A percentile compares a stretch with the other conserved stretches of the same genome.
phyloP scores from a whole-genome alignment of 768 basidiomycete species.

The Botryobasidium botryosum region DNA sequence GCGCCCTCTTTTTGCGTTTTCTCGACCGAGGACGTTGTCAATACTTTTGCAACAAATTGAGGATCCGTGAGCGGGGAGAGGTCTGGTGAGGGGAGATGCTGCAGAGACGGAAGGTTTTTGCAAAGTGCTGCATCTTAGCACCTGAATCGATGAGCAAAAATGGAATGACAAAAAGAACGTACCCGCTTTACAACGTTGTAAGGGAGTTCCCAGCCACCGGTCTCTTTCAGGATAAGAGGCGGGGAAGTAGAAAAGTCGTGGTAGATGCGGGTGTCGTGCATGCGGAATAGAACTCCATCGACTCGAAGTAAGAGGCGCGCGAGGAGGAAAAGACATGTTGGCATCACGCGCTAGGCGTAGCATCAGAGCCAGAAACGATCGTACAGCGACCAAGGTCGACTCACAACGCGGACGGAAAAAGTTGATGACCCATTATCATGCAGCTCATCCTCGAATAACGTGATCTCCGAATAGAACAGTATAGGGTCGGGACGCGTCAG shows the following conservation, averaged over 20 bases:
- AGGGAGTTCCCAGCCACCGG: constrained; percentile 78
- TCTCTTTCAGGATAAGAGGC: constrained; percentile 57
- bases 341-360: constrained; percentile 75
- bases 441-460: constrained; percentile 89
- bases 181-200: constrained; percentile 71
- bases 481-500: constrained; percentile 87
- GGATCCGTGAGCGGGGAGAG: constrained; percentile 77
- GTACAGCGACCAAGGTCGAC: constrained; percentile 19
- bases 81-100: constrained; percentile 63
- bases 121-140: background rate
- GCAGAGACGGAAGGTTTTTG: background rate
- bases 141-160: background rate
- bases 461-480: constrained; percentile 92
- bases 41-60: constrained; percentile 54
- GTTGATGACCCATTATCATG: constrained; percentile 92
- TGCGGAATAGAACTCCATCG: constrained; percentile 85
- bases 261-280: constrained; percentile 76
- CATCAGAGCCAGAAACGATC: background rate
- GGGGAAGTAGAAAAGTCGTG: constrained; percentile 55
- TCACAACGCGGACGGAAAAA: constrained; percentile 70
- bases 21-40: constrained; percentile 37
- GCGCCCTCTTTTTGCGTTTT: constrained; percentile 43
- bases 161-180: constrained; percentile 15
- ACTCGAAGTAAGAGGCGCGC: constrained; percentile 85
- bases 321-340: constrained; percentile 81